Evolutionary conservation across 805 yeast species (phyloP), one percentile per base, ranked within the genome.

Genomic region (Saccharomycopsis sp.): DNA sequence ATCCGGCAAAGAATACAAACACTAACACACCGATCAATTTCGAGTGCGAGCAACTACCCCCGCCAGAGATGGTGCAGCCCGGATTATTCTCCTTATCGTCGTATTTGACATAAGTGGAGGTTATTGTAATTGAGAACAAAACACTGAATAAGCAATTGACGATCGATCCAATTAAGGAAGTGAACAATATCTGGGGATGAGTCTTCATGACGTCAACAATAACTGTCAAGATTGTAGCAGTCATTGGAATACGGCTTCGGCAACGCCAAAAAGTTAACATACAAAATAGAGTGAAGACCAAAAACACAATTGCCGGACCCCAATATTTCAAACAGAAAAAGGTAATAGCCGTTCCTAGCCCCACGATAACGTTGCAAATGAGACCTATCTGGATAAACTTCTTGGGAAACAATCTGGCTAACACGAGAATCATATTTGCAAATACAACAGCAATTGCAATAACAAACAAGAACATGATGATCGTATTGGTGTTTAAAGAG

Each of bases 1-100:
- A 91, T 18, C 96, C 96, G 3, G 92, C 87, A 70, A 91, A 89
- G 63, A 90, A 82, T 3, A 86, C 82, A 70, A 80, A 85, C 24
- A 90, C 82, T 61, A 89, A 71, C 14, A 87, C 69, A 2, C 94
- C 95, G 62, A 86, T 78, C 63, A 88, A 73, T 65, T 79, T 86
- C 1, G 81, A 73, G 41, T 78, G 75, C 65, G 84, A 76, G 76
- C 90, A 72, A 59, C 81, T 53, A 66, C 90, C 79, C 37, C 37
- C 37, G 62, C 82, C 75, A 64, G 76, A 64, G 12, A 66, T 70
- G 15, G 66, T 57, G 66, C 92, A 87, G 7, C 79, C 85, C 15
- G 78, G 73, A 63, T 82, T 81, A 46, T 66, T 65, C 1, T 71
- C 60, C 46, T 79, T 75, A 4, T 89, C 86, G 58, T 85, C 84